Conservation (phyloP, 2,329 filamentous ascomycete genomes). For the Zymoseptoria tritici region DNA sequence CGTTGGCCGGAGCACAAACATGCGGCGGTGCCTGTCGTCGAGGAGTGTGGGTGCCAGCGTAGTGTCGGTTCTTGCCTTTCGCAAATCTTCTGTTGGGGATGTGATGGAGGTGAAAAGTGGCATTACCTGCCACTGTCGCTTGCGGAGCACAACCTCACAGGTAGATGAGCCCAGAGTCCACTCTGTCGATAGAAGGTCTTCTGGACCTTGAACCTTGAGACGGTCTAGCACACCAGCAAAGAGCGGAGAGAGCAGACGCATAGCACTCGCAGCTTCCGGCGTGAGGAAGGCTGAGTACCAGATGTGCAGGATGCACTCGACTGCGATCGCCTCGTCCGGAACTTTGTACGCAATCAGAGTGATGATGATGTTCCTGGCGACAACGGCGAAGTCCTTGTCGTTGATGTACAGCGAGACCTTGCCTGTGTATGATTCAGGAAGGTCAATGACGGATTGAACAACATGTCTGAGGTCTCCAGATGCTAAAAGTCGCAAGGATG, state of each 20-base stretch:
- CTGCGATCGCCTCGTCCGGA: slow-evolving; percentile 16
- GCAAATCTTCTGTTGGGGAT: slow-evolving; percentile 15
- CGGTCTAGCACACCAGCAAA: too few species aligned
- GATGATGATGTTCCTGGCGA: slow-evolving; percentile 26
- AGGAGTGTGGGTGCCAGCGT: slow-evolving; percentile 23
- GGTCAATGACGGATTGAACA: slow-evolving; percentile 32
- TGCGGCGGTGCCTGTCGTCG: slow-evolving; percentile 30
- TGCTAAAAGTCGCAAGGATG: slow-evolving; percentile 24
- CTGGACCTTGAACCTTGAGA: slow-evolving; percentile 1
- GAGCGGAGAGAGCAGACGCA: too few species aligned
- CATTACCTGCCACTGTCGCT: slow-evolving; percentile 28
- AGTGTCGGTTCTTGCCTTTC: slow-evolving; percentile 4
- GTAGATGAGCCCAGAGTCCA: slow-evolving; percentile 24
- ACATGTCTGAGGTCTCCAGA: slow-evolving; percentile 37
- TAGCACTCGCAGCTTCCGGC: background rate
- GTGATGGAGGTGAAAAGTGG: slow-evolving; percentile 22
- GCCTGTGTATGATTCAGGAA: slow-evolving; percentile 27
- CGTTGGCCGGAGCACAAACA: slow-evolving; percentile 20
- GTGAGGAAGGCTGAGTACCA: slow-evolving; percentile 41
- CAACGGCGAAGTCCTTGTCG: slow-evolving; percentile 34
- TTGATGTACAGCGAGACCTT: slow-evolving; percentile 32
- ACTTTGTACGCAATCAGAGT: slow-evolving; percentile 28
- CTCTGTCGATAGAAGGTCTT: slow-evolving; percentile 18
- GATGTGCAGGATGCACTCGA: slow-evolving; percentile 35
- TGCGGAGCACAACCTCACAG: slow-evolving; percentile 27